Percentiles rank a stretch among this genome's conserved stretches.
phyloP scores from a whole-genome alignment of 768 basidiomycete genomes.

The Postia placenta region DNA sequence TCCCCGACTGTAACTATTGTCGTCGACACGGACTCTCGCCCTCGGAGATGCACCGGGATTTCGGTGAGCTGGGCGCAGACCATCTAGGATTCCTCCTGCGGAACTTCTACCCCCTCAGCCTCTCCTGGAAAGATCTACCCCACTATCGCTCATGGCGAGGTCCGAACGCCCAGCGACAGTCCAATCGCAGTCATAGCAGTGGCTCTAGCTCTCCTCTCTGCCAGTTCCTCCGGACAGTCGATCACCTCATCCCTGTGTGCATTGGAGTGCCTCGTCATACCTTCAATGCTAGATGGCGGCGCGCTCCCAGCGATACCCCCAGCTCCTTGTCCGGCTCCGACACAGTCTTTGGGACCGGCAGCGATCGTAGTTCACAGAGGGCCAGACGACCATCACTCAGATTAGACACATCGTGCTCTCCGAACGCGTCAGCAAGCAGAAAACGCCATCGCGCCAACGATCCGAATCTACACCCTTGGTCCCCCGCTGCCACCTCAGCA shows the following conservation, averaged over 20 bases:
- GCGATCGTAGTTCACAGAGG: background rate
- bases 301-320: background rate
- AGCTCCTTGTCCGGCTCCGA: background rate
- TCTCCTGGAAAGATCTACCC: background rate
- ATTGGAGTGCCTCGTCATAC: background rate
- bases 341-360: background rate
- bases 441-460: background rate
- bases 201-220: background rate
- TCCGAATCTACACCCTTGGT: background rate
- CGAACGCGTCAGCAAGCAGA: background rate
- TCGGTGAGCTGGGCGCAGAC: background rate
- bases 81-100: background rate
- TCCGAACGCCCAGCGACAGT: background rate
- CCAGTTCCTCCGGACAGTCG: background rate
- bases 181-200: background rate
- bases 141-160: background rate
- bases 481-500: no score
- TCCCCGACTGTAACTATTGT: background rate
- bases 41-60: background rate
- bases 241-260: background rate
- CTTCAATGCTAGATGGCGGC: background rate
- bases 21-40: background rate
- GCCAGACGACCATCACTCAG: no score
- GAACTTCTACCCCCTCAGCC: background rate
- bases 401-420: no score